These are phyloP conservation scores for Plectosphaerella plurivora DNA, from an alignment of 2,329 filamentous ascomycete genomes.

Conservation along the genomic window DNA sequence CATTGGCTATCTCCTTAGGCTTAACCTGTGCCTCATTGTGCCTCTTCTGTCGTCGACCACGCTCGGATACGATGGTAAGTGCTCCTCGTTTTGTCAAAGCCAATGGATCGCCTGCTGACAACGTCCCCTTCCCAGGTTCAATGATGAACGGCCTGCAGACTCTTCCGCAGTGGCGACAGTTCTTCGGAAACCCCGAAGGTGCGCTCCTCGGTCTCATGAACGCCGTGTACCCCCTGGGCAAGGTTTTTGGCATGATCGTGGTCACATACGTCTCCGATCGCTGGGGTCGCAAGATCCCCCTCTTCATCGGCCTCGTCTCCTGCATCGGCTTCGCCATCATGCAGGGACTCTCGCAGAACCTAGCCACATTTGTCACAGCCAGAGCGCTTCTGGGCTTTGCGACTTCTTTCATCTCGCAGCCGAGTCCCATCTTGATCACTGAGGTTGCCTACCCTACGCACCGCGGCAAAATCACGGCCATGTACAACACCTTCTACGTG, in stretches of 20 bases:
- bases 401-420: slow-evolving; percentile 20
- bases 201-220: slow-evolving; percentile 30
- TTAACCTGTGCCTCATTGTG: slow-evolving; percentile 39
- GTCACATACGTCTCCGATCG: slow-evolving; percentile 30
- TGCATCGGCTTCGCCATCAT: slow-evolving; percentile 24
- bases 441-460: slow-evolving; percentile 29
- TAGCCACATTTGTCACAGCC: slow-evolving; percentile 21
- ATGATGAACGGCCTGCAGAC: slow-evolving; percentile 42
- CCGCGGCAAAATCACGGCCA: slow-evolving; percentile 23
- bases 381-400: slow-evolving; percentile 26
- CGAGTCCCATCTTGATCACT: slow-evolving; percentile 24
- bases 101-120: too few relatives aligned
- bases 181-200: slow-evolving; percentile 31
- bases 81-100: neutral
- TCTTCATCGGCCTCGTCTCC: slow-evolving; percentile 26
- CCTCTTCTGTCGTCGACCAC: slow-evolving; percentile 17
- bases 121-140: slow-evolving; percentile 24
- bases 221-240: slow-evolving; percentile 30
- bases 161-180: slow-evolving; percentile 31
- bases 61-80: slow-evolving; percentile 7
- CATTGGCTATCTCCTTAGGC: slow-evolving; percentile 32
- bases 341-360: slow-evolving; percentile 22
- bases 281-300: slow-evolving; percentile 32
- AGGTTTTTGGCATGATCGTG: slow-evolving; percentile 28
- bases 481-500: slow-evolving; percentile 27